Evolutionary conservation across 768 basidiomycete species (phyloP), one percentile per base, ranked within the genome.

Genomic region (Russula olivacea): DNA sequence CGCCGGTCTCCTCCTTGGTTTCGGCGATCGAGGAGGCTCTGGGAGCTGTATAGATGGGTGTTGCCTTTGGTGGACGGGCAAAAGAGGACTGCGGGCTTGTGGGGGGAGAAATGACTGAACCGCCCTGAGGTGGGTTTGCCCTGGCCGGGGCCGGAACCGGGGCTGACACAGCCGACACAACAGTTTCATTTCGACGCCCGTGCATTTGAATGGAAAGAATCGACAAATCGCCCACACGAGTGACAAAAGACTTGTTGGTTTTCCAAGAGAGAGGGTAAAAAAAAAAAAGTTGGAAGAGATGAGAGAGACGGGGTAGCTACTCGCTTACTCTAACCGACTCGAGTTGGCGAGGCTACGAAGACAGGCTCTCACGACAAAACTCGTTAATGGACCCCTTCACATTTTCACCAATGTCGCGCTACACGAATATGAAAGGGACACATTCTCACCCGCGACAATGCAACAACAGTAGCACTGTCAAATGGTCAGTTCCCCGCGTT

Each of bases 1-100:
- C 68, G 50, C 78, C 77, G 0, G 59, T 23, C 9, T 57, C 40
- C 17, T 64, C 63, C 11, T 64, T 64, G 12, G 58, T 45, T 40
- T 59, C 58, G 5, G 19, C 21, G 41, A 50, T 55, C 21, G 63
- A 60, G 4, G 58, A 8, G 0, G 58, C 19, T 0, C 43, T 40
- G 15, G 36, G 40, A 19, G 34, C 30, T 3, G 54, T 49, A 34
- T 50, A 23, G 12, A n/a, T 50, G 30, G 47, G 53, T 1, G 53
- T 38, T 3, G 58, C 59, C 32, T 19, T 59, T 41, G 63, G 41
- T 1, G 63, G 54, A 34, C 58, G 59, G 0, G 58, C 14, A 15
- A 64, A 32, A 30, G 63, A 59, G 30, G 45, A 17, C 1, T 54
- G 47, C 19, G 43, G 38, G 17, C 7, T 55, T 4, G 32, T 19